Base-by-base conservation (phyloP, 371 early-diverging fungal species). In the Lichtheimia ramosa region DNA sequence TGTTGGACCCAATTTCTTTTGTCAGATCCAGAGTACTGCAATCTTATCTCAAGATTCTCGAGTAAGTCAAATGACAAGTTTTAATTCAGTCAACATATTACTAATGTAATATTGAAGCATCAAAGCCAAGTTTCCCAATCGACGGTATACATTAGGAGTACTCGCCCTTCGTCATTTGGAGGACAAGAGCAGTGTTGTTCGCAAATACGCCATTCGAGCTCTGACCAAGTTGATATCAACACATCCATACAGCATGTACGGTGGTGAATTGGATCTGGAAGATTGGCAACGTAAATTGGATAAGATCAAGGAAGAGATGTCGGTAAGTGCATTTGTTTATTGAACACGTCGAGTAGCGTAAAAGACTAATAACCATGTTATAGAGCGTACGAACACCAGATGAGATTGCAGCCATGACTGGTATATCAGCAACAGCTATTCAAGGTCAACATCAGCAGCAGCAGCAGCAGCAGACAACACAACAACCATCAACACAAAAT, bases 211-310 rank as follows among this genome's bases (percentile, higher is more conserved):
- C 0, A 89, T 97, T 51, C 90, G 91, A 59, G 83, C 88, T 0
- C 62, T 98, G 46, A 84, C 91, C 2, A 74, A 85, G 23, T 74
- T 95, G 58, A 81, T 97, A 14, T 80, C 89, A 16, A 90, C 93
- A 0, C 96, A 95, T 51, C 99, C 98, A 5, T 98, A 90, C 70
- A 81, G 82, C 15, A 83, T 92, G 71, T 93, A 97, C 66, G 93
- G 95, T 39, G 94, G 94, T 1, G 85, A 88, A 58, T 78, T 96
- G 13, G 83, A 83, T 43, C 48, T 84, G 27, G 79, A 76, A 51
- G 79, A 83, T 27, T 93, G 94, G 76, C 84, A 89, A 58, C 62
- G 68, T 2, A 79, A 84, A 7, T 73, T 88, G 48, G 74, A 79
- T 1, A 84, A 82, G 48, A 66, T 94, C 24, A 79, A 79, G 28